Evolutionary conservation across 495 filamentous ascomycete genomes (phyloP).

Genomic region (Sporormia fimetaria): DNA sequence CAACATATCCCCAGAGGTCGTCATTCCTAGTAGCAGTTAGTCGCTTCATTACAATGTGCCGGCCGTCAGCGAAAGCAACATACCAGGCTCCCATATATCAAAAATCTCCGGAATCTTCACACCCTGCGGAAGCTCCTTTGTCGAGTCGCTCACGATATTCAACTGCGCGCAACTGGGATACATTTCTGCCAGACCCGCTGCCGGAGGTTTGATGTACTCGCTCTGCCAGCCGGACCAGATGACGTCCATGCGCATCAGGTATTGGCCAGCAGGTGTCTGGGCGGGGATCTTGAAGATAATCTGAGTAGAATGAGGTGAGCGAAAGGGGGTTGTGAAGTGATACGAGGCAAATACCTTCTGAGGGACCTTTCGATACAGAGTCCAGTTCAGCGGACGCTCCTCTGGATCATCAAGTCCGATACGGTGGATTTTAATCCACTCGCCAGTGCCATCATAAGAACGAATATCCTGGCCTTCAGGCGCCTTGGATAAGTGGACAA

Average conservation of each 20-base stretch:
- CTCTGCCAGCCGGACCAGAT: slow-evolving; percentile 4
- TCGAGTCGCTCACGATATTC: slow-evolving; percentile 3
- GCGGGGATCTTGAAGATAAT: slow-evolving; percentile 9
- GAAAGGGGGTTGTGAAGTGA: neutral
- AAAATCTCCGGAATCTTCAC: slow-evolving; percentile 14
- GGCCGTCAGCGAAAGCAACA: neutral
- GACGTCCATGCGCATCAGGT: slow-evolving; percentile 13
- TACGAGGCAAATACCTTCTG: neutral
- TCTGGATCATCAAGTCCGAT: neutral
- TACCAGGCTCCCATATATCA: slow-evolving; percentile 1
- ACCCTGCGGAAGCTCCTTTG: neutral
- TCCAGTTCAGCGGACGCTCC: slow-evolving; percentile 3
- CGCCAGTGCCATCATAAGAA: slow-evolving; percentile 10
- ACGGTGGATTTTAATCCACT: slow-evolving; percentile 17
- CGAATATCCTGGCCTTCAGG: slow-evolving; percentile 4
- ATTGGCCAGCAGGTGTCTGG: slow-evolving; percentile 12
- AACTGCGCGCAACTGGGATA: slow-evolving; percentile 16
- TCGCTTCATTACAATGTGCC: neutral
- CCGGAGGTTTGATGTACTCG: neutral
- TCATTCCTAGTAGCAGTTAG: slow-evolving; percentile 6
- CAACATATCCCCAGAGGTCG: neutral
- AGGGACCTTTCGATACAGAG: neutral
- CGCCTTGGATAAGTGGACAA: slow-evolving; percentile 11
- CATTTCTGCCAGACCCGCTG: slow-evolving; percentile 3
- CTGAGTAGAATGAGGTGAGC: neutral